Percentiles rank a stretch among this genome's conserved stretches.
These are phyloP conservation scores for Saitoella complicata DNA, from an alignment of 805 yeast genomes.

Conservation along the genomic window DNA sequence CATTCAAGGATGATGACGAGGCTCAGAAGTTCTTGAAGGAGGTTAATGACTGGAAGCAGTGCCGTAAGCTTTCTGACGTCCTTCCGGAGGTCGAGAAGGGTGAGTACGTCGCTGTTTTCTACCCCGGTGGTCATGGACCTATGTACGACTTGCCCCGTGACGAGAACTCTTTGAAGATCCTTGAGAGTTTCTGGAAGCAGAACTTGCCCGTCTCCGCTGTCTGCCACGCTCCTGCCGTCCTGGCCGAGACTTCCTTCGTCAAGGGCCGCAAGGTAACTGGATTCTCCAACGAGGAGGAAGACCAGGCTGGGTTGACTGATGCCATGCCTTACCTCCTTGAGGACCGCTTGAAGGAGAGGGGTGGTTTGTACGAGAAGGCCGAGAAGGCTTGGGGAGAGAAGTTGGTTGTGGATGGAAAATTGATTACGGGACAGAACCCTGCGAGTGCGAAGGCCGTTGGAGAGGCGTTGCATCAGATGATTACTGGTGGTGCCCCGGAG, in stretches of 20 bases:
- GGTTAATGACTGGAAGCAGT: slow-evolving; percentile 22
- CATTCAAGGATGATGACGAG: neutral
- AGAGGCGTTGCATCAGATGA: slow-evolving; percentile 12
- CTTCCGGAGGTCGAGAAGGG: slow-evolving; percentile 19
- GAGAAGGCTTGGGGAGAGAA: slow-evolving; percentile 34
- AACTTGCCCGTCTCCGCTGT: slow-evolving; percentile 48
- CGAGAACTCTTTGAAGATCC: slow-evolving; percentile 28
- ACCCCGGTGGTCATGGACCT: slow-evolving; percentile 54
- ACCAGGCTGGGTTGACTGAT: slow-evolving; percentile 14
- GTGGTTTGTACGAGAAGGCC: slow-evolving; percentile 33
- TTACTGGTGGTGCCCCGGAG: too few relatives aligned
- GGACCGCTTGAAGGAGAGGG: slow-evolving; percentile 19
- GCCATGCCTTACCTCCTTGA: slow-evolving; percentile 4
- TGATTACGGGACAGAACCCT: slow-evolving; percentile 55
- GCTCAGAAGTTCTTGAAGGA: neutral
- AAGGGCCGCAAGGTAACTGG: slow-evolving; percentile 45
- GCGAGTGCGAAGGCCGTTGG: slow-evolving; percentile 38
- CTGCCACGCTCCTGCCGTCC: slow-evolving; percentile 52
- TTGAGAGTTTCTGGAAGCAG: slow-evolving; percentile 30
- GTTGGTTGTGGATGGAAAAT: slow-evolving; percentile 36
- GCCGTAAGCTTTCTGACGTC: slow-evolving; percentile 31
- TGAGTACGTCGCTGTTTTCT: slow-evolving; percentile 39
- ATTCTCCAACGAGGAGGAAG: slow-evolving; percentile 42
- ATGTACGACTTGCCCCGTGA: slow-evolving; percentile 42
- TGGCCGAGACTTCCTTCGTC: slow-evolving; percentile 32